Base-by-base conservation (phyloP, 139 green algal species). In the Picochlorum costavermella region DNA sequence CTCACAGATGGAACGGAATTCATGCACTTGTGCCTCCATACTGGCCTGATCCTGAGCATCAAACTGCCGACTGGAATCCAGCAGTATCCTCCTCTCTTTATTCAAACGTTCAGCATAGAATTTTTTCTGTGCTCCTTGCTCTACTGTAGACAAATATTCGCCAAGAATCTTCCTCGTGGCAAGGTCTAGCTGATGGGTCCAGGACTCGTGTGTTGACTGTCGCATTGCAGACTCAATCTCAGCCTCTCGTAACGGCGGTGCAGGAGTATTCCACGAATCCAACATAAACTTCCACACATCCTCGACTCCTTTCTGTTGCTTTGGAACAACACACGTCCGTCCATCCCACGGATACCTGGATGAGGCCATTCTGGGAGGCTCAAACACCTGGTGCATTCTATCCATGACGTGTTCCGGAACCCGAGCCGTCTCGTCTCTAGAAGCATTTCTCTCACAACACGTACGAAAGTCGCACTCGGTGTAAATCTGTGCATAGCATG, bases 131-230 rank as follows among this genome's bases (percentile, higher is more conserved):
- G 33, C 11, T 2, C 8, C 33, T 40, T 40, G 5, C 33, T 40
- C 33, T 40, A 40, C 6, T 40, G 33, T 40, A 9, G 33, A 40
- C 33, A 40, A 20, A 5, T 23, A 17, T 16, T 64, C 14, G 25
- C n/a, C 26, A 8, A 64, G 6, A 28, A 57, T 30, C 20, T 53
- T 50, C 14, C 58, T 25, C 12, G 23, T 58, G n/a, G 17, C 20
- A 53, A 64, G 10, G 58, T 64, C 58, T 17, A 53, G 20, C 16
- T 50, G 40, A 64, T 64, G 58, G 17, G 13, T 6, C 26, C 23
- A 17, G 9, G n/a, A 30, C 6, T 64, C 23, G 12, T 28, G n/a
- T 4, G 58, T 64, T 17, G n/a, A 25, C 13, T 11, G 23, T 11
- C 20, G 5, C 23, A 17, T 31, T 30, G 20, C 29, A 33, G 40